Evolutionary conservation across 225 moss, liverwort and hornwort species (phyloP), one percentile per base, ranked within the genome.

Genomic region (Pseudisothecium myosuroides): DNA sequence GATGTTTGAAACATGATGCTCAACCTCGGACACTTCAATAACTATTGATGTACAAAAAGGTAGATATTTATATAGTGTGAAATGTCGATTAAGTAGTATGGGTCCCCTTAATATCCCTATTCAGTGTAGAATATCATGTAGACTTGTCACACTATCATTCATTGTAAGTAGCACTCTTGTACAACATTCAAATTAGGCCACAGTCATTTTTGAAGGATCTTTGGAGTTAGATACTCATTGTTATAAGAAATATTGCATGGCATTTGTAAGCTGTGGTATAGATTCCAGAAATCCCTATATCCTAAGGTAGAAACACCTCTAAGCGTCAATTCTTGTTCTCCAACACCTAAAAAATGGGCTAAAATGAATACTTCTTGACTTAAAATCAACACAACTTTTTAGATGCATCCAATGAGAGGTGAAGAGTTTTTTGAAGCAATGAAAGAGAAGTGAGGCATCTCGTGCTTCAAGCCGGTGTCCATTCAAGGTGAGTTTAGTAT

Each of bases 251-350:
- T 34, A 32, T 1, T 34, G 2, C 0, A 0, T 32, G 13, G 32
- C 19, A 74, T 31, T 29, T 7, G 7, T 4, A 75, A 45, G 2
- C 0, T 76, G 1, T 20, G 1, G 4, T 50, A 12, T 1, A 31
- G 0, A 72, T 2, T 19, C 0, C 1, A 11, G 6, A 18, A 32
- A 31, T 32, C 0, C 12, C 50, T 21, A 12, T 21, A 50, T 50
- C 2, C 8, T 21, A 14, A 34, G 12, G 19, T 31, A 49, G 32
- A 31, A 49, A 34, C 17, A 76, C 8, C 5, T 34, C 13, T 12
- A 50, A 50, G 13, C 0, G 7, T 8, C 50, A 50, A 32, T 34
- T 34, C 1, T 0, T 10, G 0, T 31, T 49, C 7, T 50, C 12
- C 5, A 50, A 50, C 34, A 50, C 7, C 3, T 76, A 50, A 31